These are phyloP conservation scores for Cercospora nicotianae DNA, from an alignment of 2,329 filamentous ascomycete species.

Conservation along the genomic window DNA sequence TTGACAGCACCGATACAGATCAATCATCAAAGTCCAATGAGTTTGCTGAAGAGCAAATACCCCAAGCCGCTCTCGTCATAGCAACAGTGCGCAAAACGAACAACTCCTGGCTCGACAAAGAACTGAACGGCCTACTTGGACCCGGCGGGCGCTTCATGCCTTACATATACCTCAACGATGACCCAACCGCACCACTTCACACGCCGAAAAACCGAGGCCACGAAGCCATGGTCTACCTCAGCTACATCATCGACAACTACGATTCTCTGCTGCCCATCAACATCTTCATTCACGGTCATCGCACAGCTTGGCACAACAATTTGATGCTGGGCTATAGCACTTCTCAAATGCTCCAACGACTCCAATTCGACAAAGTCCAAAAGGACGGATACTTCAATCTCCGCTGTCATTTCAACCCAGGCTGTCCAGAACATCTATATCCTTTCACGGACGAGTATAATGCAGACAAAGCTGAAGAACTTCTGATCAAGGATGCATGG, in stretches of 20 bases:
- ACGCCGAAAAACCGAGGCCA: constrained; percentile 60
- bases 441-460: constrained; percentile 43
- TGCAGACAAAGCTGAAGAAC: constrained; percentile 46
- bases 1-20: neutral
- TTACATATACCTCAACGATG: constrained; percentile 25
- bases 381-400: constrained; percentile 51
- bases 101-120: constrained; percentile 24
- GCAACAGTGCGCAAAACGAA: constrained; percentile 20
- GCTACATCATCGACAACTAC: constrained; percentile 63
- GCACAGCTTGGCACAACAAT: constrained; percentile 60
- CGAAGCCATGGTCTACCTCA: constrained; percentile 63
- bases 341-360: constrained; percentile 46
- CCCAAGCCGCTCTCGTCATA: constrained; percentile 17
- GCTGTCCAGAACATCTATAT: constrained; percentile 57
- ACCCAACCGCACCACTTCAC: constrained; percentile 46
- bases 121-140: constrained; percentile 24
- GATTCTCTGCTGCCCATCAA: constrained; percentile 58
- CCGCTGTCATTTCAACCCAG: constrained; percentile 56
- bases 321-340: constrained; percentile 49
- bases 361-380: constrained; percentile 49
- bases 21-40: neutral
- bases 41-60: neutral
- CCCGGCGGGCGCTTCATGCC: constrained; percentile 16
- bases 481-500: constrained; percentile 48
- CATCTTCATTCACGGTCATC: constrained; percentile 64